Conservation (phyloP, 768 basidiomycete species). For the Auricularia auricula-judae region DNA sequence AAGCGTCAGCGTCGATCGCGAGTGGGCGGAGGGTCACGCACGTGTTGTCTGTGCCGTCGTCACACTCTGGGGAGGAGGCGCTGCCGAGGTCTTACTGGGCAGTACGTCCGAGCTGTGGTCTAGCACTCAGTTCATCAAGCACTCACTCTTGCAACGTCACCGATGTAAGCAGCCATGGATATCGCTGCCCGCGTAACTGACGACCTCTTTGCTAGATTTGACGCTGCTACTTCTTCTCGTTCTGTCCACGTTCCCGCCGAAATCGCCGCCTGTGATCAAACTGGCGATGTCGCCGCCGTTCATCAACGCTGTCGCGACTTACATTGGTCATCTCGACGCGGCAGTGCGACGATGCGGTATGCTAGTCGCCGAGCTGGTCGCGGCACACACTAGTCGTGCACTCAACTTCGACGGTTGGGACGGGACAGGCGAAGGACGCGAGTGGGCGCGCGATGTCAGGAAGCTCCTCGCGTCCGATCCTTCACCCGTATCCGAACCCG, state of each 20-base stretch:
- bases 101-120: conserved; percentile 47
- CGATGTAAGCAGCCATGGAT: conserved; percentile 43
- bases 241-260: conserved; percentile 46
- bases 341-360: conserved; percentile 82
- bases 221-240: conserved; percentile 60
- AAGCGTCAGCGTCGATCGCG: background rate
- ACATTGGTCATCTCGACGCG: conserved; percentile 68
- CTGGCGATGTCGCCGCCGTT: conserved; percentile 49
- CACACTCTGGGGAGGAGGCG: conserved; percentile 28
- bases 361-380: conserved; percentile 78
- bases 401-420: conserved; percentile 82
- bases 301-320: conserved; percentile 56
- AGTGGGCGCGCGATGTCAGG: conserved; percentile 56
- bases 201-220: conserved; percentile 37
- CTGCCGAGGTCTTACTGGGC: background rate
- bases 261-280: conserved; percentile 32
- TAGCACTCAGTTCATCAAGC: conserved; percentile 64
- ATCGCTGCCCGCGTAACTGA: background rate
- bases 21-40: background rate
- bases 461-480: conserved; percentile 13
- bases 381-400: conserved; percentile 47
- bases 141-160: conserved; percentile 65
- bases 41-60: conserved; percentile 53
- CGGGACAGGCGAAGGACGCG: conserved; percentile 52
- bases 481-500: background rate